Percentiles rank a stretch among this genome's conserved stretches.
These are phyloP conservation scores for Diplotaxis tenuifolia DNA, from an alignment of 345 rosid genomes.

Conservation along the genomic window DNA sequence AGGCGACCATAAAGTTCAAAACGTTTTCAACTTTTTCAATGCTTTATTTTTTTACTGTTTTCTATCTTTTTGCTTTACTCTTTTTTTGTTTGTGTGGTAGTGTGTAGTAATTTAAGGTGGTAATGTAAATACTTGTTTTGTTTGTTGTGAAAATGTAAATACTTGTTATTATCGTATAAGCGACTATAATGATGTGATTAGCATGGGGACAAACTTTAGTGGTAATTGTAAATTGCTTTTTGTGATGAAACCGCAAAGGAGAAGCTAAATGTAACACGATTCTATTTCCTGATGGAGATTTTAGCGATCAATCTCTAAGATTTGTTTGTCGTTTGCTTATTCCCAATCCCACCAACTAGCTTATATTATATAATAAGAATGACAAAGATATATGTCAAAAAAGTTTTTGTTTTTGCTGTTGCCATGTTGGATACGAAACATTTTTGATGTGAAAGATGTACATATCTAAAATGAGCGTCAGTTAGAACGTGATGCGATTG, in stretches of 20 bases:
- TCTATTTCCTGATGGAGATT: slow-evolving; percentile 15
- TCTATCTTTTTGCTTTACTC: slow-evolving; percentile 16
- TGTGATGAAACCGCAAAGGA: slow-evolving; percentile 15
- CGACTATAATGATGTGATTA: slow-evolving; percentile 23
- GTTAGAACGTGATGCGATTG: neutral
- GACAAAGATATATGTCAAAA: neutral
- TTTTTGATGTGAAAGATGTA: slow-evolving; percentile 16
- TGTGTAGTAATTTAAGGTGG: slow-evolving; percentile 3
- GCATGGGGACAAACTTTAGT: slow-evolving; percentile 26
- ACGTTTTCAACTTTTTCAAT: neutral
- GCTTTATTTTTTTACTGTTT: slow-evolving; percentile 16
- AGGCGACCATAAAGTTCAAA: slow-evolving; percentile 18
- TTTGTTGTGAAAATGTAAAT: slow-evolving; percentile 32
- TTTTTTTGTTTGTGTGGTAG: neutral
- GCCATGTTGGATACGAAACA: slow-evolving; percentile 26
- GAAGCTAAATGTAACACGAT: slow-evolving; percentile 27
- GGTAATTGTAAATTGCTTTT: slow-evolving; percentile 19
- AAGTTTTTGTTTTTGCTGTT: slow-evolving; percentile 6
- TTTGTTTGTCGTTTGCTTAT: slow-evolving; percentile 22
- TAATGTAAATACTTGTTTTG: slow-evolving; percentile 30
- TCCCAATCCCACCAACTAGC: too few relatives aligned
- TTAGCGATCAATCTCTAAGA: slow-evolving; percentile 9
- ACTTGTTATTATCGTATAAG: neutral
- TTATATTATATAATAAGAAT: neutral
- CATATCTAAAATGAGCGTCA: neutral